Evolutionary conservation across 2,329 filamentous ascomycete species (phyloP).

Genomic region (Fusarium pseudograminearum): DNA sequence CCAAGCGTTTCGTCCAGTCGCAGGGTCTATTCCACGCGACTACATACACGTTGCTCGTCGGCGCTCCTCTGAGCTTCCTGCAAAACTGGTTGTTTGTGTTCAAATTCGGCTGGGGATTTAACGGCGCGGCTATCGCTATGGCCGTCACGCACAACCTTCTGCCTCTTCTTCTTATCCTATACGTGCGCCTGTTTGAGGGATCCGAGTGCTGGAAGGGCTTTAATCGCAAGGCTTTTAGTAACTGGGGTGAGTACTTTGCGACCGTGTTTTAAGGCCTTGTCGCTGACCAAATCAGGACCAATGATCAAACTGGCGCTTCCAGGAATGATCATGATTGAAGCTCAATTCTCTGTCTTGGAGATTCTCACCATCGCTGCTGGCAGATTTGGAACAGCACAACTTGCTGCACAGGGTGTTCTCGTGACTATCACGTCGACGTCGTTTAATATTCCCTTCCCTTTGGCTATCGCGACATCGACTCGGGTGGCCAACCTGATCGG

Average conservation of each 20-base stretch:
- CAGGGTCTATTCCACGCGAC: conserved; percentile 82
- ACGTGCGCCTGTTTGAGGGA: conserved; percentile 77
- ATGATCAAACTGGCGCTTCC: conserved; percentile 89
- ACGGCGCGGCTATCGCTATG: conserved; percentile 83
- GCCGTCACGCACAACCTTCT: conserved; percentile 80
- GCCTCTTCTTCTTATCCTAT: conserved; percentile 77
- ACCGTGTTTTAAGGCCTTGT: not conserved
- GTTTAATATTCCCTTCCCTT: conserved; percentile 89
- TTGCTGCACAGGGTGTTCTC: conserved; percentile 88
- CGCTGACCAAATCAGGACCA: conserved; percentile 50
- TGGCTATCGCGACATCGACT: conserved; percentile 88
- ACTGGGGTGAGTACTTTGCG: conserved; percentile 65
- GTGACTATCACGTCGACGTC: conserved; percentile 80
- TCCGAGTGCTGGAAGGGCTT: conserved; percentile 85
- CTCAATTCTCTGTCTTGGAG: conserved; percentile 91
- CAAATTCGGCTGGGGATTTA: conserved; percentile 73
- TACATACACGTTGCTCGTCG: conserved; percentile 78
- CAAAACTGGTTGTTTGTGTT: conserved; percentile 83
- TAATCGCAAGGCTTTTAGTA: conserved; percentile 72
- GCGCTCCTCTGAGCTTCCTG: conserved; percentile 78
- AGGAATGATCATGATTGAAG: conserved; percentile 90
- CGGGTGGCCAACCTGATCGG: conserved; percentile 91
- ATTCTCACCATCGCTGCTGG: conserved; percentile 82
- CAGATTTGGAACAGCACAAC: conserved; percentile 78
- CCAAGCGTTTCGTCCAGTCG: conserved; percentile 82